A percentile compares a stretch with the other conserved stretches of the same genome.
phyloP scores from a whole-genome alignment of 805 yeast genomes.

The Naumovozyma castellii region DNA sequence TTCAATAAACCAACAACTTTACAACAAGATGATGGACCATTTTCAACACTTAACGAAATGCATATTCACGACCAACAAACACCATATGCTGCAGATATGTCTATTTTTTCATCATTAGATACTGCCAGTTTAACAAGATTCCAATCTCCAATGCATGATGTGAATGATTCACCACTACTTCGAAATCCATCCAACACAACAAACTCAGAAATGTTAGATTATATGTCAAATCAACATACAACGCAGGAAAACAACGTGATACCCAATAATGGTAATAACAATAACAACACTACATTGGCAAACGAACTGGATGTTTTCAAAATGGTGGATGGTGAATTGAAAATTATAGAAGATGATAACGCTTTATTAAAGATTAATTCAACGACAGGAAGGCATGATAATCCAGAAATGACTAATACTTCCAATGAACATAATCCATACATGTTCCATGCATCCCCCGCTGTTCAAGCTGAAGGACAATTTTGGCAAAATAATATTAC shows the following conservation, averaged over 20 bases:
- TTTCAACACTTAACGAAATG: background rate
- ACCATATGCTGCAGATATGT: background rate
- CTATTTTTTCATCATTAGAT: background rate
- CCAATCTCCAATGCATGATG: background rate
- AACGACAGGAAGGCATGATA: background rate
- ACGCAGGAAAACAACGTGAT: background rate
- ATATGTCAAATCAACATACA: background rate
- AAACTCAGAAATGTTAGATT: background rate
- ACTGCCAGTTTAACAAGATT: background rate
- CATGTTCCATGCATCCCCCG: background rate
- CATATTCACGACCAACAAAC: background rate
- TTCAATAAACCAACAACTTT: constrained; percentile 17
- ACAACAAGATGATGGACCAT: background rate
- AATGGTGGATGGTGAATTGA: background rate
- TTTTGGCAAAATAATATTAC: background rate
- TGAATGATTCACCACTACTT: background rate
- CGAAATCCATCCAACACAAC: no score
- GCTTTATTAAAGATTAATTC: background rate
- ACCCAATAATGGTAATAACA: background rate
- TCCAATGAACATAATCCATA: background rate
- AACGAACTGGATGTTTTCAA: constrained; percentile 1
- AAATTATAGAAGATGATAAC: background rate
- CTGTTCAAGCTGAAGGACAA: background rate
- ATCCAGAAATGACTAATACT: background rate
- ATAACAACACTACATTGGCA: background rate